These are phyloP conservation scores for Trebouxia sp. DNA, from an alignment of 139 green algal species.

Conservation along the genomic window DNA sequence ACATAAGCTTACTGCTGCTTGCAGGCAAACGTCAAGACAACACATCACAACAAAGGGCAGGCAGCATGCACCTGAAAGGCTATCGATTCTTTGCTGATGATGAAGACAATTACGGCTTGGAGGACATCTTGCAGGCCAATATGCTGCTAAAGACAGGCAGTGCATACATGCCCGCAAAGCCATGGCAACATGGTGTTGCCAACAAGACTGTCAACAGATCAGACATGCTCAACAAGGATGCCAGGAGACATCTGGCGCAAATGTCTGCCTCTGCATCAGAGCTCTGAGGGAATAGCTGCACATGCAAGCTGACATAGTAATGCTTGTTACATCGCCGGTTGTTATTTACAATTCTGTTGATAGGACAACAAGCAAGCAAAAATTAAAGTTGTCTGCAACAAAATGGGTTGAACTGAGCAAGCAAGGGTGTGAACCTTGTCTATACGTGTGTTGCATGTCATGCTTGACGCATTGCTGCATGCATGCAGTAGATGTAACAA, in stretches of 20 bases:
- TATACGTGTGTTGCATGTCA: too few species aligned
- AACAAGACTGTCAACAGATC: not conserved
- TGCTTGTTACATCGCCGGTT: too few species aligned
- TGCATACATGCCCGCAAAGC: constrained; percentile 53
- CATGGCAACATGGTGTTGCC: constrained; percentile 43
- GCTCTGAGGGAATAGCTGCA: too few species aligned
- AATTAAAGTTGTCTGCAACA: too few species aligned
- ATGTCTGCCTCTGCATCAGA: not conserved
- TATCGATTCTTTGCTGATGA: constrained; percentile 77
- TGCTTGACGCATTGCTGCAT: too few species aligned
- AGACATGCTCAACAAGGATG: not conserved
- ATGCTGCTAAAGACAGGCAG: constrained; percentile 53
- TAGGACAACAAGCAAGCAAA: too few species aligned
- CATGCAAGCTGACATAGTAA: too few species aligned
- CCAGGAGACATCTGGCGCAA: not conserved
- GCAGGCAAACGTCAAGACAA: constrained; percentile 60
- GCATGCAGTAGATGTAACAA: too few species aligned
- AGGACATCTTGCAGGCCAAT: constrained; percentile 62
- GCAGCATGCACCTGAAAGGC: constrained; percentile 42
- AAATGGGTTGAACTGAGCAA: too few species aligned
- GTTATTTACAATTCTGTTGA: too few species aligned
- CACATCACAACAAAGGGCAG: constrained; percentile 30
- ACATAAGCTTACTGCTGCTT: not conserved
- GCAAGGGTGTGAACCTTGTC: too few species aligned
- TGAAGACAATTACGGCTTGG: constrained; percentile 66